These are phyloP conservation scores for Lachancea sp. DNA, from an alignment of 805 yeast species.

Conservation along the genomic window DNA sequence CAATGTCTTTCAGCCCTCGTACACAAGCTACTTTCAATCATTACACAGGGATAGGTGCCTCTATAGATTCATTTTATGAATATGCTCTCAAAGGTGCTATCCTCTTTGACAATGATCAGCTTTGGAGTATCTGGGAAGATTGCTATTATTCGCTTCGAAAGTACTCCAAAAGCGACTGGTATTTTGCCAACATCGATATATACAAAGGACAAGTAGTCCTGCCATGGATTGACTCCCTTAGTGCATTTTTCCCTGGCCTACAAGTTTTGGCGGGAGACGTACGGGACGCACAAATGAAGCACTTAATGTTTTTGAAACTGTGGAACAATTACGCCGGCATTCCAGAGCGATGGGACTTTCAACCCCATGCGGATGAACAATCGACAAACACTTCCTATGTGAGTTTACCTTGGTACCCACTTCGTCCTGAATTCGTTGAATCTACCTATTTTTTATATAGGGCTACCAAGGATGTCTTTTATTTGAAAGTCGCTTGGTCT, in stretches of 20 bases:
- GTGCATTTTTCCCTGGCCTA: conserved; percentile 86
- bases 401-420: conserved; percentile 80
- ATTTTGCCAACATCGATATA: conserved; percentile 51
- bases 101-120: conserved; percentile 55
- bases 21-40: conserved; percentile 50
- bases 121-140: conserved; percentile 49
- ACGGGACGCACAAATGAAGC: conserved; percentile 54
- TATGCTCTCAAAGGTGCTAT: conserved; percentile 75
- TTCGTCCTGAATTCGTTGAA: conserved; percentile 88
- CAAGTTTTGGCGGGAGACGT: conserved; percentile 74
- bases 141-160: conserved; percentile 54
- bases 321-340: conserved; percentile 78
- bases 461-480: conserved; percentile 83
- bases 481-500: conserved; percentile 65
- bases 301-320: conserved; percentile 58
- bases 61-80: conserved; percentile 86
- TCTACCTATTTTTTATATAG: conserved; percentile 76
- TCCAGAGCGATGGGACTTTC: conserved; percentile 80
- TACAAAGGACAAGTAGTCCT: conserved; percentile 44
- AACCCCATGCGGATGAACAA: conserved; percentile 1
- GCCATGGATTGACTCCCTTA: conserved; percentile 76
- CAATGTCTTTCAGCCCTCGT: conserved; percentile 67
- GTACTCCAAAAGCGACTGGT: conserved; percentile 47
- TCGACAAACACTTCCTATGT: neutral
- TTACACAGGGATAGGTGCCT: conserved; percentile 81